phyloP scores from a whole-genome alignment of 1,139 yeast genomes.

The Debaryomyces sp. region DNA sequence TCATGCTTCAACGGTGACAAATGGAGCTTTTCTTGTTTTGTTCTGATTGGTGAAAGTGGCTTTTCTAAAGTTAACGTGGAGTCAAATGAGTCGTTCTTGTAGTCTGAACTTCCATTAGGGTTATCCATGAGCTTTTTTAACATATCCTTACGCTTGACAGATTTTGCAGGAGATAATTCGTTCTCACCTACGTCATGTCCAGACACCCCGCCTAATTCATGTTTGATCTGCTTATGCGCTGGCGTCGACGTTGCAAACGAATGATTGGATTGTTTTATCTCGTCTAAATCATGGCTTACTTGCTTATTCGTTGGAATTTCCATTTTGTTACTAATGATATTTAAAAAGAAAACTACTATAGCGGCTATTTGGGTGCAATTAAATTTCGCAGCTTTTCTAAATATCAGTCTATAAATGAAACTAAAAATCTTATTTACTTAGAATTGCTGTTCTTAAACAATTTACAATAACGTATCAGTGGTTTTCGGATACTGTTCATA shows the following conservation, averaged over 20 bases:
- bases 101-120: not conserved
- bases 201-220: not conserved
- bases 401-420: not conserved
- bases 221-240: slow-evolving; percentile 1
- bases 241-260: slow-evolving; percentile 4
- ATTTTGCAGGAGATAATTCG: not conserved
- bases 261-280: not conserved
- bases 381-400: slow-evolving; percentile 5
- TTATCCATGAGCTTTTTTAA: not conserved
- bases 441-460: not conserved
- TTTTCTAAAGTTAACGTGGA: slow-evolving; percentile 8
- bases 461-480: not conserved
- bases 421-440: not conserved
- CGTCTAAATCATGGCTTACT: not conserved
- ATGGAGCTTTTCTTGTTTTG: slow-evolving; percentile 1
- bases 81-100: slow-evolving; percentile 9
- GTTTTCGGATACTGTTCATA: not conserved
- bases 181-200: not conserved
- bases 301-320: not conserved
- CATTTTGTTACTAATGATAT: not conserved
- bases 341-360: not conserved
- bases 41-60: slow-evolving; percentile 3
- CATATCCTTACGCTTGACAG: not conserved
- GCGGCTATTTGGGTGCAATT: slow-evolving; percentile 8
- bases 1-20: slow-evolving; percentile 9